Conservation (phyloP, 306 rosid species). For the Rosa multiflora region DNA sequence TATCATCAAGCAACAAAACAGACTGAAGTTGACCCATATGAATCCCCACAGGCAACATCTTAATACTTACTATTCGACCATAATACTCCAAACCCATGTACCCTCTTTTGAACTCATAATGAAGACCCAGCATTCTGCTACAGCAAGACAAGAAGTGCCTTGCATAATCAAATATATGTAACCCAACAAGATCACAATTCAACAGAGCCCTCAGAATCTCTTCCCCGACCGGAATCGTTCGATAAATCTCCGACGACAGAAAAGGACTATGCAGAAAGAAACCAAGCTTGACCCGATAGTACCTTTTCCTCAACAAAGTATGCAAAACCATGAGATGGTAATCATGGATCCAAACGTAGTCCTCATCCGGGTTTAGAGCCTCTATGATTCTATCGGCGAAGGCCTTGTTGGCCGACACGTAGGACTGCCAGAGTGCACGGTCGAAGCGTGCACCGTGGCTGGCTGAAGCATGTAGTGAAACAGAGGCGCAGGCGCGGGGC, state of each 20-base stretch:
- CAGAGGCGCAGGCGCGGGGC: too few species aligned
- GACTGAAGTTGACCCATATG: constrained; percentile 65
- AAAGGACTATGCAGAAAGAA: constrained; percentile 65
- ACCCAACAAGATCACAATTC: constrained; percentile 72
- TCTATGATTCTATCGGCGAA: constrained; percentile 64
- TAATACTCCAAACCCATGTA: constrained; percentile 67
- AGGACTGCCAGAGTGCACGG: constrained; percentile 54
- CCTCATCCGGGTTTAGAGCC: constrained; percentile 58
- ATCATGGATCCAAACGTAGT: constrained; percentile 73
- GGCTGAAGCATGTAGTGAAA: constrained; percentile 71
- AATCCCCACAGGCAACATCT: constrained; percentile 65
- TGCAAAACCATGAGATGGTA: constrained; percentile 75
- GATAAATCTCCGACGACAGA: constrained; percentile 61
- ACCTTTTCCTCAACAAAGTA: constrained; percentile 50
- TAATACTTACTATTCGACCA: constrained; percentile 62
- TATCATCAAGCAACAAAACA: constrained; percentile 31
- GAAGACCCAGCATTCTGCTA: constrained; percentile 68
- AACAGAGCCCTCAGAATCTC: constrained; percentile 52
- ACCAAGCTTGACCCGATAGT: constrained; percentile 53
- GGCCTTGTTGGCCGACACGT: constrained; percentile 54
- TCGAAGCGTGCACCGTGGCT: constrained; percentile 55
- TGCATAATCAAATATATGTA: constrained; percentile 73
- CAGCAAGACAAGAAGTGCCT: constrained; percentile 74
- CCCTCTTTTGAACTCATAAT: constrained; percentile 71
- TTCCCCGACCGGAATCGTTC: constrained; percentile 57